A percentile compares a stretch with the other conserved stretches of the same genome.
Conservation (phyloP, 257 asterid genomes). For the Nicotiana attenuata region DNA sequence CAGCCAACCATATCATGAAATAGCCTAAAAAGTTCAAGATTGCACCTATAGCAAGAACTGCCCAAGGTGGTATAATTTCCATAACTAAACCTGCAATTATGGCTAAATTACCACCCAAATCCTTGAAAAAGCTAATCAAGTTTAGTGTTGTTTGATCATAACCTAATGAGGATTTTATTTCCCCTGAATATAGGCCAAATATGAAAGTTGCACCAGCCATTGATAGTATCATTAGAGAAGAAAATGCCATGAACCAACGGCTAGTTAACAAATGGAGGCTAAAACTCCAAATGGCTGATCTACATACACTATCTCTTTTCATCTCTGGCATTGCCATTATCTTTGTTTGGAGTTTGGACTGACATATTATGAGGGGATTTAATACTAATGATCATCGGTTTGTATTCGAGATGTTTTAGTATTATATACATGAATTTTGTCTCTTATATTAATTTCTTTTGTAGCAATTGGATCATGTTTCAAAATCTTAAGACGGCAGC, state of each 20-base stretch:
- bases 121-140: slow-evolving; percentile 52
- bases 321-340: slow-evolving; percentile 12
- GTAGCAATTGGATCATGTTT: neutral
- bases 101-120: slow-evolving; percentile 53
- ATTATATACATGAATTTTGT: neutral
- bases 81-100: slow-evolving; percentile 45
- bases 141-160: slow-evolving; percentile 59
- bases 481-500: neutral
- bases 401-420: neutral
- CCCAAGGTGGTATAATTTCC: slow-evolving; percentile 58
- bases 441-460: neutral
- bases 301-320: neutral
- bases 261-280: slow-evolving; percentile 27
- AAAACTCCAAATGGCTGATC: slow-evolving; percentile 10
- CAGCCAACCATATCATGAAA: slow-evolving; percentile 60
- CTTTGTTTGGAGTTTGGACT: neutral
- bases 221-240: slow-evolving; percentile 43
- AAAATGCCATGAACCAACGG: slow-evolving; percentile 60
- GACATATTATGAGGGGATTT: neutral
- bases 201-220: slow-evolving; percentile 61
- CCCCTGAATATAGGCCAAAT: slow-evolving; percentile 54
- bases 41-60: slow-evolving; percentile 40
- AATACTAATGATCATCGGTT: neutral
- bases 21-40: slow-evolving; percentile 47
- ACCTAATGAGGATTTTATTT: slow-evolving; percentile 42